Evolutionary conservation across 345 rosid species (phyloP).

Genomic region (Clausena lansium): DNA sequence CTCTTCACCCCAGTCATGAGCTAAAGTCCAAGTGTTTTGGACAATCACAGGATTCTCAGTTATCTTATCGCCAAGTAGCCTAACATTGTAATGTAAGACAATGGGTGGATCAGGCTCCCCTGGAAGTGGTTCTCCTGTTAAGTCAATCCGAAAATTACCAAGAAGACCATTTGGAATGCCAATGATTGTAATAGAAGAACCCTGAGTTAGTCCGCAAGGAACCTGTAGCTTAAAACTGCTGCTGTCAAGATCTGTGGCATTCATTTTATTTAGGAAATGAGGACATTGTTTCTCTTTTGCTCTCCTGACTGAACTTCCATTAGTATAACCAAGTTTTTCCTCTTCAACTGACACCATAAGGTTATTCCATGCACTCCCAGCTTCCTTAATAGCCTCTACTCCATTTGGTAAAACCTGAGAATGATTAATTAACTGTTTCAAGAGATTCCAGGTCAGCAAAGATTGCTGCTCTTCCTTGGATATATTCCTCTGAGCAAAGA

Average conservation of each 20-base stretch:
- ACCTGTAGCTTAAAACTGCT: slow-evolving; percentile 51
- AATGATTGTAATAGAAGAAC: slow-evolving; percentile 86
- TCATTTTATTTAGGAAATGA: slow-evolving; percentile 74
- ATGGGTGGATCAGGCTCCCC: slow-evolving; percentile 99
- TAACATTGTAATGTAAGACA: slow-evolving; percentile 87
- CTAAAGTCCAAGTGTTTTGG: slow-evolving; percentile 91
- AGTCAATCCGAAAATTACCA: slow-evolving; percentile 82
- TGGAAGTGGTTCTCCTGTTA: slow-evolving; percentile 90
- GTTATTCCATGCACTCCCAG: slow-evolving; percentile 76
- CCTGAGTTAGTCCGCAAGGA: slow-evolving; percentile 95
- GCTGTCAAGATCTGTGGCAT: slow-evolving; percentile 58
- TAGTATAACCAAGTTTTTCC: slow-evolving; percentile 48
- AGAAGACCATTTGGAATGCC: slow-evolving; percentile 89
- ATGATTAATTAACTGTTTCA: slow-evolving; percentile 57
- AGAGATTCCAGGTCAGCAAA: slow-evolving; percentile 72
- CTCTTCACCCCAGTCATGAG: slow-evolving; percentile 97
- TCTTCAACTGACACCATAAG: slow-evolving; percentile 73
- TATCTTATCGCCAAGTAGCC: slow-evolving; percentile 91
- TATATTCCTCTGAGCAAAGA: slow-evolving; percentile 61
- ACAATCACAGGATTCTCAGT: slow-evolving; percentile 98
- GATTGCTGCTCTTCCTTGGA: slow-evolving; percentile 63
- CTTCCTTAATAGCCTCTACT: slow-evolving; percentile 87
- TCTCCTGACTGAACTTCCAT: slow-evolving; percentile 44
- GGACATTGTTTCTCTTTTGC: slow-evolving; percentile 80
- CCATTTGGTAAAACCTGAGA: slow-evolving; percentile 70